Evolutionary conservation across 331 rosid genomes (phyloP), one percentile per base, ranked within the genome.

Genomic region (Quercus phellos): DNA sequence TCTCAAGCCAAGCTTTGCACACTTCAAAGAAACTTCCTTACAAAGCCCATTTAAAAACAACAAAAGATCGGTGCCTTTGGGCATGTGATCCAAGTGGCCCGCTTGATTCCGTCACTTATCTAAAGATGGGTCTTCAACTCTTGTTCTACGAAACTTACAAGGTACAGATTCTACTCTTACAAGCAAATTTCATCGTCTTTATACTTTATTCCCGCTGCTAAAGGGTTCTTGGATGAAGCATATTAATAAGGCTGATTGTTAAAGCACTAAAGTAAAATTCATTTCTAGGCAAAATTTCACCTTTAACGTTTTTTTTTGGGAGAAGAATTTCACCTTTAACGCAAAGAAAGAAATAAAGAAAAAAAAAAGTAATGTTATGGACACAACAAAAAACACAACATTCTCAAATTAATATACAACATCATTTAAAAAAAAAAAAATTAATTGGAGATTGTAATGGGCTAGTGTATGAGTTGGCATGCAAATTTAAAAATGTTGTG

Each of bases 21-120:
- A 69, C 80, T 69, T 32, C 29, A 68, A 55, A 34, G 81, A 81
- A 84, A 63, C 76, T 87, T 87, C 86, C 80, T 70, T 46, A 64
- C 71, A 78, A 63, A 76, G 85, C 74, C 82, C 78, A 74, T 55
- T 74, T 3, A 61, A 68, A 32, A 29, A 32, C 50, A 60, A 66
- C 70, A 71, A 70, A 63, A 75, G 66, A 55, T 6, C 0, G 50
- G 43, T 46, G 27, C 67, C 76, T 71, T 64, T 76, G 79, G 81
- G 59, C 81, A 73, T 79, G 78, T 72, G 78, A 72, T 34, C 34
- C 74, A 58, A 68, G 5, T 66, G 24, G 51, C 51, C 50, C 16
- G 18, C 22, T 75, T 75, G 78, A 75, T 60, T 46, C 29, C 72
- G 63, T 70, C 58, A 29, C 64, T 54, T 29, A 16, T 53, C 1